Evolutionary conservation across 169 alveolate genomes (phyloP), one percentile per base, ranked within the genome.

Genomic region (Fabrea salina): DNA sequence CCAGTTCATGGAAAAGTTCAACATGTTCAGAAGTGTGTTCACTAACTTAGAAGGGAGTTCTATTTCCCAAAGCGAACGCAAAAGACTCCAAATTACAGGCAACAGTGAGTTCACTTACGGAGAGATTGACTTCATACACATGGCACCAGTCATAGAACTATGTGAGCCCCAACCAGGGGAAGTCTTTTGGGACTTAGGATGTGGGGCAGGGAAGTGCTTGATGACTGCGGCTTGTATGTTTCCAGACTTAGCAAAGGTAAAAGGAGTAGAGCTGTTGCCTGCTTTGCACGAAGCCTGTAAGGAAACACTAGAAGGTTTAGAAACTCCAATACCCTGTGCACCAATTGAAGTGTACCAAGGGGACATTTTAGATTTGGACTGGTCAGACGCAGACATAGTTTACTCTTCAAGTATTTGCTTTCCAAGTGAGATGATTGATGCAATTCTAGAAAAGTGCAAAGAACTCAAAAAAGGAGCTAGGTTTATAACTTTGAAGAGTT

Each of bases 111-210:
- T 61, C 58, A 80, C 87, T 5, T 84, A 80, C 75, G 90, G 86
- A 54, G 90, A 79, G 40, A 82, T 80, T 4, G 75, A 79, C 13
- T 80, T 84, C 37, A 43, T 53, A 1, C 74, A 84, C 32, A 71
- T 79, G 37, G 33, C 50, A 6, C 90, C 90, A 3, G 44, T 84
- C 3, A 22, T 84, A 5, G 68, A 19, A 2, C 49, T 84, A 16
- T 39, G 70, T 2, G 44, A 84, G 2, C 90, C 90, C 2, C n/a
- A 84, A 49, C 49, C 32, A n/a, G 87, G 87, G 13, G 83, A 85
- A 40, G 41, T 76, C n/a, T 80, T 85, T 40, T 85, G 84, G 81
- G 90, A 85, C 50, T 22, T 85, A 3, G 90, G 90, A n/a, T 85
- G 87, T 61, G 90, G 90, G 5, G 87, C 81, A 25, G 86, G 87